phyloP scores from a whole-genome alignment of 2,329 filamentous ascomycete genomes.

The Endocalyx cinctus region DNA sequence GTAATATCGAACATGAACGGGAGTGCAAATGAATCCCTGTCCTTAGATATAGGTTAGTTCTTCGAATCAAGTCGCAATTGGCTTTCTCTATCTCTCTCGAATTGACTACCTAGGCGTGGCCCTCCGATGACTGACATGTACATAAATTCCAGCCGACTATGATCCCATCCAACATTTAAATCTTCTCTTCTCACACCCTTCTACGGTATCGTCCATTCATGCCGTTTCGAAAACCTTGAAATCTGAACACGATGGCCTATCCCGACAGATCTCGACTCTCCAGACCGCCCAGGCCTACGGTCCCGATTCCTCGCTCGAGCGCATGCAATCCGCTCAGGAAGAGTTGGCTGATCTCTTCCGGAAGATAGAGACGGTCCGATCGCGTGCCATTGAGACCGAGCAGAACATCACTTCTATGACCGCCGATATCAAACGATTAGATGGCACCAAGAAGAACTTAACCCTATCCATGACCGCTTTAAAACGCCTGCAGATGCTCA shows the following conservation, averaged over 20 bases:
- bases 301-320: slow-evolving; percentile 80
- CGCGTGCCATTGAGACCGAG: slow-evolving; percentile 86
- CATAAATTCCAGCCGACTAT: slow-evolving; percentile 65
- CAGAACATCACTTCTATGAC: slow-evolving; percentile 98
- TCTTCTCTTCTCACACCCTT: slow-evolving; percentile 85
- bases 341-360: slow-evolving; percentile 87
- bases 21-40: slow-evolving; percentile 29
- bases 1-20: slow-evolving; percentile 43
- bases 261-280: slow-evolving; percentile 69
- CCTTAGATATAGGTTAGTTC: slow-evolving; percentile 41
- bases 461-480: slow-evolving; percentile 96
- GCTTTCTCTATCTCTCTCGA: no score
- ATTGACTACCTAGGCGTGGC: no score
- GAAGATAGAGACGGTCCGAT: slow-evolving; percentile 90
- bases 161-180: slow-evolving; percentile 92
- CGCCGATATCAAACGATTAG: slow-evolving; percentile 94
- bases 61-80: no score
- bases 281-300: slow-evolving; percentile 76
- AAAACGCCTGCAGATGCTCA: slow-evolving; percentile 96
- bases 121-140: slow-evolving; percentile 1
- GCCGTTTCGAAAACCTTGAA: slow-evolving; percentile 70
- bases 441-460: slow-evolving; percentile 93
- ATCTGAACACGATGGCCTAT: slow-evolving; percentile 75
- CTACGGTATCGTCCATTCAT: slow-evolving; percentile 72
- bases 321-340: slow-evolving; percentile 85